phyloP scores from a whole-genome alignment of 768 basidiomycete genomes.

The Sistotremastrum suecicum region DNA sequence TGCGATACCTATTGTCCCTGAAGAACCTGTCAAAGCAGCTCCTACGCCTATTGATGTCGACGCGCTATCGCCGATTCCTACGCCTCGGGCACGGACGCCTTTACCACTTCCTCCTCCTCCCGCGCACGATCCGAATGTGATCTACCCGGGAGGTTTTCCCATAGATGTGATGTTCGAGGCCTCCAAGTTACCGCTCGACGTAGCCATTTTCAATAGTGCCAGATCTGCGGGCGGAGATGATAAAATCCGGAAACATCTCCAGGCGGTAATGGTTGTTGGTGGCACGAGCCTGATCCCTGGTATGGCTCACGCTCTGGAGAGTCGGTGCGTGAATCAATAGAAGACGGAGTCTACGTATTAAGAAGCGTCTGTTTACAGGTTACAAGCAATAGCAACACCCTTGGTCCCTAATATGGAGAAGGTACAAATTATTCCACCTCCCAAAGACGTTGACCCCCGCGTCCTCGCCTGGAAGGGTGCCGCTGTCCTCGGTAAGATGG shows the following conservation, averaged over 20 bases:
- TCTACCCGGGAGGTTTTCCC: constrained; percentile 12
- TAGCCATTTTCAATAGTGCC: constrained; percentile 85
- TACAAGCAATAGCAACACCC: constrained; percentile 76
- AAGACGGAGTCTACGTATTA: background rate
- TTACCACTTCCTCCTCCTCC: background rate
- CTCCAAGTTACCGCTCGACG: constrained; percentile 80
- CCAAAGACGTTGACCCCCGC: constrained; percentile 82
- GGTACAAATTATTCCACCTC: constrained; percentile 86
- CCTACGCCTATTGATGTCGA: constrained; percentile 9
- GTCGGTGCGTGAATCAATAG: constrained; percentile 39
- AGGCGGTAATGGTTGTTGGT: constrained; percentile 78
- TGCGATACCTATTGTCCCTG: no score
- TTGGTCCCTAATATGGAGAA: constrained; percentile 75
- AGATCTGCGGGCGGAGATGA: constrained; percentile 82
- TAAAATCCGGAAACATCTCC: constrained; percentile 77
- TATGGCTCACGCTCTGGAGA: constrained; percentile 75
- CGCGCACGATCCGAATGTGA: background rate
- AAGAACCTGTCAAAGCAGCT: background rate
- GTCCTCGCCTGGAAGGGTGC: constrained; percentile 94
- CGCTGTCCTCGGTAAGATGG: constrained; percentile 83
- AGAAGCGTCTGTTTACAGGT: constrained; percentile 20
- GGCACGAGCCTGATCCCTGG: constrained; percentile 72
- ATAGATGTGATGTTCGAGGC: constrained; percentile 79
- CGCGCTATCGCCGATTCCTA: constrained; percentile 9
- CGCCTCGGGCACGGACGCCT: constrained; percentile 7